These are phyloP conservation scores for Saposhnikovia divaricata DNA, from an alignment of 129 eudicot species.

Conservation along the genomic window DNA sequence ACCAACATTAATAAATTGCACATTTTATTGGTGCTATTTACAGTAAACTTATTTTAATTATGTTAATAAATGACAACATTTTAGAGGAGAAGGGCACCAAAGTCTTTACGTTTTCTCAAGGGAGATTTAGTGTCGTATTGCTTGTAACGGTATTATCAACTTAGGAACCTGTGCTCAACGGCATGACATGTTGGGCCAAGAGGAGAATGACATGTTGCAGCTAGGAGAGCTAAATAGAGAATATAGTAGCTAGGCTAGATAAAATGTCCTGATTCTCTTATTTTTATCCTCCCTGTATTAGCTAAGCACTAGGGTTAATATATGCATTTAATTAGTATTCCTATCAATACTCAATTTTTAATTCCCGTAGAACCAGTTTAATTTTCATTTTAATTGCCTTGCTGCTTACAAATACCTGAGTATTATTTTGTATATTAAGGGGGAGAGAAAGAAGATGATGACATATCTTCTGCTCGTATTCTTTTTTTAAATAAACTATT, in stretches of 20 bases:
- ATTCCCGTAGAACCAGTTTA: not conserved
- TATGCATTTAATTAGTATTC: not conserved
- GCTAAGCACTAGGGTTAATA: not conserved
- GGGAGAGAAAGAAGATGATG: not conserved
- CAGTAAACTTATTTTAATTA: not conserved
- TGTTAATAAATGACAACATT: not conserved
- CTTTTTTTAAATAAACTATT: not conserved
- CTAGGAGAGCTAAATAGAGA: not conserved
- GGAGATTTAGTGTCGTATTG: not conserved
- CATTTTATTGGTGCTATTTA: not conserved
- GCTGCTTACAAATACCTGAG: not conserved
- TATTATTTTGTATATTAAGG: no score
- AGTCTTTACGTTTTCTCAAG: not conserved
- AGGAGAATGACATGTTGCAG: not conserved
- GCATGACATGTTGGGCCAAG: not conserved
- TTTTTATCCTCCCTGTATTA: not conserved
- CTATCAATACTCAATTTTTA: not conserved
- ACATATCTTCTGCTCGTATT: not conserved
- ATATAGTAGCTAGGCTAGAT: not conserved
- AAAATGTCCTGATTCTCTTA: not conserved
- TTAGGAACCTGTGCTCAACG: not conserved
- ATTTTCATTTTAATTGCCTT: not conserved
- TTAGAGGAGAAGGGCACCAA: not conserved
- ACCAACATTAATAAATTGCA: not conserved
- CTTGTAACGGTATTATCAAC: not conserved